Evolutionary conservation across 2,329 filamentous ascomycete species (phyloP).

Genomic region (Lanzia echinophila): DNA sequence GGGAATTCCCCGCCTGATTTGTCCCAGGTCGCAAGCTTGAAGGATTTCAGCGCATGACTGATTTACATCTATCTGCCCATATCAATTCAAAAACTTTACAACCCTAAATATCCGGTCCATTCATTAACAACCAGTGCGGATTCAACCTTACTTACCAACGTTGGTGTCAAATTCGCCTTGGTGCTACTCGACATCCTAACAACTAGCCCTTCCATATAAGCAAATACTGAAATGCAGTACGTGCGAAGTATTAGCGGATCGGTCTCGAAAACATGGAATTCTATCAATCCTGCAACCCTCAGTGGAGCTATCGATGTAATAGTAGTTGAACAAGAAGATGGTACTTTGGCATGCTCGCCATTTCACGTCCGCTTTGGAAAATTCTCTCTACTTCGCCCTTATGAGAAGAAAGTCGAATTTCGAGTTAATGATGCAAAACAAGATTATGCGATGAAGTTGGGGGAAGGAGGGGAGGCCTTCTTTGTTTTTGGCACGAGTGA

Average conservation of each 20-base stretch:
- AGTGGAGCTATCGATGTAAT: constrained; percentile 99
- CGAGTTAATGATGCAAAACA: constrained; percentile 87
- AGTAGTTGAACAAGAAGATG: constrained; percentile 94
- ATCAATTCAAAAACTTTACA: neutral
- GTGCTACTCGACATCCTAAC: constrained; percentile 1
- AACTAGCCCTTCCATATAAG: neutral
- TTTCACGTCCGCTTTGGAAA: constrained; percentile 99
- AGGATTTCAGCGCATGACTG: constrained; percentile 2
- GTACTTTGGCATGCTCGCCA: constrained; percentile 80
- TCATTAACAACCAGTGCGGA: neutral
- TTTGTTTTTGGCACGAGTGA: constrained; percentile 97
- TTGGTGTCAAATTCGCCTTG: constrained; percentile 3
- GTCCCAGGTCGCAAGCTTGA: neutral
- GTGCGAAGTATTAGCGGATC: constrained; percentile 91
- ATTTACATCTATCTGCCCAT: neutral
- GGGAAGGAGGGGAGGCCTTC: constrained; percentile 95
- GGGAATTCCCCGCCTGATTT: neutral
- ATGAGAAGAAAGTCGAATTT: constrained; percentile 99
- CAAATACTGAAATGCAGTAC: constrained; percentile 74
- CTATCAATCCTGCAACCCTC: constrained; percentile 94
- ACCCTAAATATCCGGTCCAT: neutral
- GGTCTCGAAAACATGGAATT: constrained; percentile 98
- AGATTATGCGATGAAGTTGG: constrained; percentile 95
- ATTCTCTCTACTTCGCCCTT: constrained; percentile 89
- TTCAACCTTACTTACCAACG: neutral